Evolutionary conservation across 1,139 yeast genomes (phyloP), one percentile per base, ranked within the genome.

Genomic region (Kurtzmaniella quercitrusa): DNA sequence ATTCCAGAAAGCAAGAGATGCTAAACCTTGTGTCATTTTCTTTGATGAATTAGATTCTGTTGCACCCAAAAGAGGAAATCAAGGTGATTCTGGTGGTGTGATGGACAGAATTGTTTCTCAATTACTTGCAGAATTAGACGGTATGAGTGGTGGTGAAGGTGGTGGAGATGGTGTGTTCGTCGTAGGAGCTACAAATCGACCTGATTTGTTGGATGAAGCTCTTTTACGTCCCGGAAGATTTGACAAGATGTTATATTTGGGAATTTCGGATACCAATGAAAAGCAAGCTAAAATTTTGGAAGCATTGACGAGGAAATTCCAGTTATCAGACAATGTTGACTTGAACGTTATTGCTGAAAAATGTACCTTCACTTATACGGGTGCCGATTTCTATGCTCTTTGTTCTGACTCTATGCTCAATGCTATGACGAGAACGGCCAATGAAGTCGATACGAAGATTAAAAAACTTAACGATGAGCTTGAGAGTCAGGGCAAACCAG

Each of bases 51-150:
- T 93, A 64, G 98, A 93, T 65, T 89, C 97, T 2, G 96, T 91
- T 2, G 98, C 98, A 0, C 98, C 98, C 1, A 91, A 93, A 61
- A 81, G 98, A 68, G 98, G 98, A 36, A 91, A 93, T 59, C 97
- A 91, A 59, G 98, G 98, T 28, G 98, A 93, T 62, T 88, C 97
- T 2, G 98, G 98, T 19, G 98, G 98, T 50, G 98, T 91, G 4
- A 91, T 91, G 98, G 98, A 93, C 60, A 78, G 98, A 63, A 93
- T 93, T 52, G 98, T 93, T 1, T 89, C 97, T 0, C 98, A 93
- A 61, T 69, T 93, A 40, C 71, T 93, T 40, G 96, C 98, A 0
- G 98, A 93, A 60, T 70, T 93, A 39, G 98, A 93, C 58, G 98
- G 98, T 33, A 91, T 91, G 97, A 84, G 94, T 57, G 81, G 85